Evolutionary conservation across 2,329 filamentous ascomycete species (phyloP).

Genomic region (Gremmenia infestans): DNA sequence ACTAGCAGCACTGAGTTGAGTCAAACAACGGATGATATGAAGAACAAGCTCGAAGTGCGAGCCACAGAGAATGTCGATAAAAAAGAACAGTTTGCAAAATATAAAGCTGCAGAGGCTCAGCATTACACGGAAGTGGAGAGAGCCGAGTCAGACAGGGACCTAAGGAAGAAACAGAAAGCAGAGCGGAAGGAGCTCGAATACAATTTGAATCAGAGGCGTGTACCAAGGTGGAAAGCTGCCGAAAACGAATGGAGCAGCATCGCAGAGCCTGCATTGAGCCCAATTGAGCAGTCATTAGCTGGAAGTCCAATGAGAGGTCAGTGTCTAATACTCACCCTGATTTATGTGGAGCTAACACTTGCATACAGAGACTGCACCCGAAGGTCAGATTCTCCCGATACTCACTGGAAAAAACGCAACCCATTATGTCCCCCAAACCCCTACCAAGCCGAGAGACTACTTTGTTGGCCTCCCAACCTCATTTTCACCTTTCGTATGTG

Average conservation of each 20-base stretch:
- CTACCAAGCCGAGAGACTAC: slow-evolving; percentile 9
- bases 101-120: slow-evolving; percentile 31
- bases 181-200: slow-evolving; percentile 39
- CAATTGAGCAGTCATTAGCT: slow-evolving; percentile 16
- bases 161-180: slow-evolving; percentile 38
- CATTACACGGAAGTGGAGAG: slow-evolving; percentile 36
- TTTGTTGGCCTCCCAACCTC: slow-evolving; percentile 8
- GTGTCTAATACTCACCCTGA: slow-evolving; percentile 35
- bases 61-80: slow-evolving; percentile 12
- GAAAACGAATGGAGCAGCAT: slow-evolving; percentile 25
- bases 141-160: slow-evolving; percentile 24
- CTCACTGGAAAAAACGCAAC: slow-evolving; percentile 11
- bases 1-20: slow-evolving; percentile 19
- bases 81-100: slow-evolving; percentile 14
- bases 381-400: slow-evolving; percentile 18
- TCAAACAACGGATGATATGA: slow-evolving; percentile 28
- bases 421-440: slow-evolving; percentile 4
- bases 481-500: slow-evolving; percentile 8
- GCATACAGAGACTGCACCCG: slow-evolving; percentile 9
- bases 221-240: slow-evolving; percentile 31
- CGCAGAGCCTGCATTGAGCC: slow-evolving; percentile 41
- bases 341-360: background rate
- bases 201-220: slow-evolving; percentile 38
- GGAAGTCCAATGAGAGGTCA: slow-evolving; percentile 14
- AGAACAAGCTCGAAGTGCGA: slow-evolving; percentile 28